Evolutionary conservation across 768 basidiomycete species (phyloP).

Genomic region (Amanita polypyramis): DNA sequence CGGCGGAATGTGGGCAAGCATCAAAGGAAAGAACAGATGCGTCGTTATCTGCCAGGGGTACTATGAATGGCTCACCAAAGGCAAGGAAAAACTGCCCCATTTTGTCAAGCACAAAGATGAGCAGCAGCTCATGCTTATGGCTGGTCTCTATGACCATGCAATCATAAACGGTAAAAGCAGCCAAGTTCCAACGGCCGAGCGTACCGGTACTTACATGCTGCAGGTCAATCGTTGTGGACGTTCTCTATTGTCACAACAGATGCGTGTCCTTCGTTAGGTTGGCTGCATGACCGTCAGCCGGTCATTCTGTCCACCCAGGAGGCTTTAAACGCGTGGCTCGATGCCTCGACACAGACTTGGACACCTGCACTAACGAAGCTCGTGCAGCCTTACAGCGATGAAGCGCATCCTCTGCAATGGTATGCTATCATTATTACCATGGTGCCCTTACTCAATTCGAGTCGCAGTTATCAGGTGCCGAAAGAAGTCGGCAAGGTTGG

Average conservation of each 20-base stretch:
- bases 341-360: conserved; percentile 63
- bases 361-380: conserved; percentile 44
- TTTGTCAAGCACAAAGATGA: conserved; percentile 63
- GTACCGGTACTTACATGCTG: background rate
- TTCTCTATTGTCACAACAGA: conserved; percentile 87
- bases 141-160: conserved; percentile 76
- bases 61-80: conserved; percentile 90
- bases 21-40: conserved; percentile 78
- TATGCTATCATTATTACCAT: conserved; percentile 20
- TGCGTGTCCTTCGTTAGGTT: conserved; percentile 56
- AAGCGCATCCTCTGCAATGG: conserved; percentile 52
- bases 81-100: conserved; percentile 70
- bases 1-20: conserved; percentile 76
- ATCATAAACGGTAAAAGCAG: conserved; percentile 45
- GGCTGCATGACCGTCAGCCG: conserved; percentile 89
- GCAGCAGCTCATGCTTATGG: conserved; percentile 65
- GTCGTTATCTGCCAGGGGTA: conserved; percentile 71
- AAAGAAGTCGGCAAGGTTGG: conserved; percentile 89
- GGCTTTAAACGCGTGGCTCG: conserved; percentile 69
- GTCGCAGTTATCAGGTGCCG: conserved; percentile 71
- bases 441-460: background rate
- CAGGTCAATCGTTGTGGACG: conserved; percentile 58
- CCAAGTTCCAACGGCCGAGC: background rate
- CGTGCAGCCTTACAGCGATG: conserved; percentile 49
- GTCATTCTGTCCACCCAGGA: conserved; percentile 61